Conservation (phyloP, 345 rosid genomes). For the Bruguiera parviflora region DNA sequence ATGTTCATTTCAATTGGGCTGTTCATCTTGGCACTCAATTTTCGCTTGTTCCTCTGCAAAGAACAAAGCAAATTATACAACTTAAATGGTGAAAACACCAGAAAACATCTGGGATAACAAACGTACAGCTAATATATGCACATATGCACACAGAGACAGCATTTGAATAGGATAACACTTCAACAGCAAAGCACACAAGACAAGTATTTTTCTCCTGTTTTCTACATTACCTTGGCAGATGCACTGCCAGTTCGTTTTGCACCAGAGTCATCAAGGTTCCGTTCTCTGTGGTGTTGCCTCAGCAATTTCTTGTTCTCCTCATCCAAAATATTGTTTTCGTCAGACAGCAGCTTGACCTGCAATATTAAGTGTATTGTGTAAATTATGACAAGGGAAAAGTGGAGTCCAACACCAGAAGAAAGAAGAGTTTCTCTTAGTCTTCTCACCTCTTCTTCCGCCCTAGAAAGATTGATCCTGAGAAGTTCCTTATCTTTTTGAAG, state of each 20-base stretch:
- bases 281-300: slow-evolving; percentile 38
- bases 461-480: slow-evolving; percentile 49
- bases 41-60: slow-evolving; percentile 58
- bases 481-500: slow-evolving; percentile 52
- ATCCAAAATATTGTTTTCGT: slow-evolving; percentile 49
- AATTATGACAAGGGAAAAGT: background rate
- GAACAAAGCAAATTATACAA: slow-evolving; percentile 7
- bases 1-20: slow-evolving; percentile 47
- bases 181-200: slow-evolving; percentile 1
- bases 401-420: slow-evolving; percentile 1
- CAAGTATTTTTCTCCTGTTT: background rate
- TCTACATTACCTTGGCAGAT: slow-evolving; percentile 49
- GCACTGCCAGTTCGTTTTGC: slow-evolving; percentile 40
- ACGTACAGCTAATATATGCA: background rate
- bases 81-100: background rate
- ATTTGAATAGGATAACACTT: no score
- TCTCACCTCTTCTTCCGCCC: slow-evolving; percentile 72
- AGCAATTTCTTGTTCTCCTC: slow-evolving; percentile 43
- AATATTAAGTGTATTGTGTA: slow-evolving; percentile 9
- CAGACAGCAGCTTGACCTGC: slow-evolving; percentile 48
- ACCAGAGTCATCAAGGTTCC: slow-evolving; percentile 39
- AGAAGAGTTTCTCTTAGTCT: background rate
- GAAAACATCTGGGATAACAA: background rate
- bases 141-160: background rate
- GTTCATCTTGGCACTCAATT: slow-evolving; percentile 45